A percentile compares a stretch with the other conserved stretches of the same genome.
Conservation (phyloP, 2,329 filamentous ascomycete genomes). For the Capronia americana region DNA sequence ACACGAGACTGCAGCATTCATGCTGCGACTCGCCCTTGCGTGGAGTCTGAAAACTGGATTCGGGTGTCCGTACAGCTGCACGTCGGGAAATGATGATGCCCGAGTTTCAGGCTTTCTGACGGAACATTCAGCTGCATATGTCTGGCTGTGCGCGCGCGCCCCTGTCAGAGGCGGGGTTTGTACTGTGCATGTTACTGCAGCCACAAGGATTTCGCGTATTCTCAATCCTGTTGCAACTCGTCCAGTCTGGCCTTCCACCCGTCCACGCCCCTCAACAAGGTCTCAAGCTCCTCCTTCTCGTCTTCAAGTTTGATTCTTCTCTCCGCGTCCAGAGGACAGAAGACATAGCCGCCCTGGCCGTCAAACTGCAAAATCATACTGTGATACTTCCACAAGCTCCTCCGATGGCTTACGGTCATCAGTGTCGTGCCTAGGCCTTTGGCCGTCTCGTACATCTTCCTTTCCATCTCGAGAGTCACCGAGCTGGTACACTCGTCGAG, state of each 20-base stretch:
- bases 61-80: neutral
- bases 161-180: neutral
- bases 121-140: too few relatives aligned
- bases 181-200: neutral
- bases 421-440: conserved; percentile 90
- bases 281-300: conserved; percentile 92
- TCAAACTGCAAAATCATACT: conserved; percentile 95
- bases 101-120: too few relatives aligned
- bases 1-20: neutral
- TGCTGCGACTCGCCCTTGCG: too few relatives aligned
- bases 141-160: neutral
- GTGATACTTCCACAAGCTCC: conserved; percentile 97
- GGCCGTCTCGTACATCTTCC: conserved; percentile 95
- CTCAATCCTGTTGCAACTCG: conserved; percentile 33
- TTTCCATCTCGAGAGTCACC: conserved; percentile 93
- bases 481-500: conserved; percentile 95
- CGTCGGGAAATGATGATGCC: neutral
- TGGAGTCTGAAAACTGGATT: neutral
- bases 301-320: conserved; percentile 85
- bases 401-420: conserved; percentile 92
- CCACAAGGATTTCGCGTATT: too few relatives aligned
- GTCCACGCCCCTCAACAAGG: conserved; percentile 81
- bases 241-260: conserved; percentile 82
- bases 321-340: conserved; percentile 88
- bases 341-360: conserved; percentile 88